Evolutionary conservation across 306 rosid genomes (phyloP).

Genomic region (Vigna reflexopilosa): DNA sequence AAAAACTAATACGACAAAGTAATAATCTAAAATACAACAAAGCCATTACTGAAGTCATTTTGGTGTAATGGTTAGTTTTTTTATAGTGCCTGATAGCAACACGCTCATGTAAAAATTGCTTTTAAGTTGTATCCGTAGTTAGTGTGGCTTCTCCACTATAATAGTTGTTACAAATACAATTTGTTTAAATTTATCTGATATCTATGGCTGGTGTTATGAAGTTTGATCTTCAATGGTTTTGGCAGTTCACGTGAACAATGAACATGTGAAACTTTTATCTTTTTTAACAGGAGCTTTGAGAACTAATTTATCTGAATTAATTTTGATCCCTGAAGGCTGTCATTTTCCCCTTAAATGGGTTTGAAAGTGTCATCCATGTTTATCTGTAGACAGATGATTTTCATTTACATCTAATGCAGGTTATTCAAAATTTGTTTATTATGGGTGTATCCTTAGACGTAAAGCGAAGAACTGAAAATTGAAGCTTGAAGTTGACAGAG

Average conservation of each 20-base stretch:
- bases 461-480: slow-evolving; percentile 27
- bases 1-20: not conserved
- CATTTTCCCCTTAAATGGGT: not conserved
- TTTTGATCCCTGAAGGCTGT: not conserved
- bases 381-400: slow-evolving; percentile 2
- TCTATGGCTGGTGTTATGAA: not conserved
- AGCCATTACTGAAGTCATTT: not conserved
- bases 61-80: not conserved
- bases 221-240: slow-evolving; percentile 22
- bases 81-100: not conserved
- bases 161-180: slow-evolving; percentile 13
- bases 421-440: slow-evolving; percentile 12
- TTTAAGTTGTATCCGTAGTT: not conserved
- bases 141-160: not conserved
- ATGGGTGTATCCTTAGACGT: slow-evolving; percentile 11
- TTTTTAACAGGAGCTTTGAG: not conserved
- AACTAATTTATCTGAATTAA: slow-evolving; percentile 10
- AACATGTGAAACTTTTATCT: not conserved
- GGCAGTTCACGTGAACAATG: slow-evolving; percentile 15
- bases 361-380: not conserved
- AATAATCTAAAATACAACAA: not conserved
- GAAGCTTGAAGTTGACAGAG: slow-evolving; percentile 28
- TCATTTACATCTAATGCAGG: slow-evolving; percentile 35
- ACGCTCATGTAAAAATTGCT: not conserved
- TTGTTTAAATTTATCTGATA: slow-evolving; percentile 23